Percentiles rank a stretch among this genome's conserved stretches.
Evolutionary conservation across 2,329 filamentous ascomycete species (phyloP).

Genomic region (Didymella lethalis): DNA sequence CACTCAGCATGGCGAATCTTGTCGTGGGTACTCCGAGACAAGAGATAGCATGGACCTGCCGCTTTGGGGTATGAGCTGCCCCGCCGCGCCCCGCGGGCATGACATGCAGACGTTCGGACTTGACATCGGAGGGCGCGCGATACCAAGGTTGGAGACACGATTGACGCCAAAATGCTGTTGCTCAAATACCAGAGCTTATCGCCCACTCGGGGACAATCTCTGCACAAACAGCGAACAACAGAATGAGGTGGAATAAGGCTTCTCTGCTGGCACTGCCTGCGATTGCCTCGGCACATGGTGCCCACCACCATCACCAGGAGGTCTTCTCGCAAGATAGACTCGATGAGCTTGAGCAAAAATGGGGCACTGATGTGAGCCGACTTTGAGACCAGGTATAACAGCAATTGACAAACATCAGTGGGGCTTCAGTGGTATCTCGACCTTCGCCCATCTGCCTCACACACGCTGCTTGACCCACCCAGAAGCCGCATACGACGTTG

Average conservation of each 20-base stretch:
- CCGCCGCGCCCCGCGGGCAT: conserved; percentile 18
- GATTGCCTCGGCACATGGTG: conserved; percentile 14
- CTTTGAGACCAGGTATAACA: background rate
- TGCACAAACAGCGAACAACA: background rate
- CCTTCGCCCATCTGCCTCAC: conserved; percentile 59
- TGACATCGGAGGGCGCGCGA: conserved; percentile 11
- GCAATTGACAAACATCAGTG: conserved; percentile 53
- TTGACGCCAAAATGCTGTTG: conserved; percentile 13
- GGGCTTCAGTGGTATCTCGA: conserved; percentile 75
- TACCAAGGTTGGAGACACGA: conserved; percentile 16
- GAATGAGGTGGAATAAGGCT: conserved; percentile 15
- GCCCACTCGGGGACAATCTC: background rate
- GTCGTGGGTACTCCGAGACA: background rate
- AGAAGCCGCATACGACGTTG: conserved; percentile 56
- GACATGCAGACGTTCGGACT: background rate
- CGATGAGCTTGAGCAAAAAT: conserved; percentile 50
- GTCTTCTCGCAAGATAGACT: conserved; percentile 42
- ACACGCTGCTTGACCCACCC: conserved; percentile 58
- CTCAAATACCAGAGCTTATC: conserved; percentile 12
- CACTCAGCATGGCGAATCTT: background rate
- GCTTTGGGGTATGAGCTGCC: conserved; percentile 13
- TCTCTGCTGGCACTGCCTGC: conserved; percentile 13
- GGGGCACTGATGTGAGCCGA: conserved; percentile 51
- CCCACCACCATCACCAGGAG: conserved; percentile 41
- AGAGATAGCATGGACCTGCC: conserved; percentile 17